A percentile compares a stretch with the other conserved stretches of the same genome.
These are phyloP conservation scores for Hymenoscyphus occultus DNA, from an alignment of 2,329 filamentous ascomycete genomes.

Conservation along the genomic window DNA sequence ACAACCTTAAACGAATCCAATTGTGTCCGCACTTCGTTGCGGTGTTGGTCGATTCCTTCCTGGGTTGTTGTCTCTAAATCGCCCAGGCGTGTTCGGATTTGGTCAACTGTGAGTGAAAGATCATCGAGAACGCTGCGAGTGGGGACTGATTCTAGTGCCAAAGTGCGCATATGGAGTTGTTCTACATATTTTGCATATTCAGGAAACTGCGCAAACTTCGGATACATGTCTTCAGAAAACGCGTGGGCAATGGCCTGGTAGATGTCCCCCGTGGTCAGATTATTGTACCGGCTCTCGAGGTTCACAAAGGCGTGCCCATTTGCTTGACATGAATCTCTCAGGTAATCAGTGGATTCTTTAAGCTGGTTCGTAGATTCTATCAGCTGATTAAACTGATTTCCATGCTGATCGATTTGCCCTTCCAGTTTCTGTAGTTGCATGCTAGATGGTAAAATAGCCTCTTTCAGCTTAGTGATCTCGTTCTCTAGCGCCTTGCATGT, in stretches of 20 bases:
- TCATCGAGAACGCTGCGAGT: background rate
- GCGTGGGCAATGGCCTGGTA: slow-evolving; percentile 22
- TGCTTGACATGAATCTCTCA: slow-evolving; percentile 6
- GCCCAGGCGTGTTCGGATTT: background rate
- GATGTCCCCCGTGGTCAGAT: slow-evolving; percentile 37
- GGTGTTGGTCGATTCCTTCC: background rate
- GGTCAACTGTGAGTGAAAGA: background rate
- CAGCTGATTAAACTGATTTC: background rate
- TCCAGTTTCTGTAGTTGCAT: background rate
- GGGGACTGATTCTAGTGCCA: background rate
- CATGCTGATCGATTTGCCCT: background rate
- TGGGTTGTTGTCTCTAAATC: background rate
- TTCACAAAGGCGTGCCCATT: slow-evolving; percentile 13
- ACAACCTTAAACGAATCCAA: background rate
- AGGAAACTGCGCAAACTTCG: slow-evolving; percentile 2
- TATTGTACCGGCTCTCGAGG: slow-evolving; percentile 25
- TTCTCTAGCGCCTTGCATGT: background rate
- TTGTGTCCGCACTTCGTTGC: background rate
- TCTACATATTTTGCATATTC: background rate
- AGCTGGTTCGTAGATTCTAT: background rate
- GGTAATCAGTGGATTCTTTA: background rate
- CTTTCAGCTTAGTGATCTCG: background rate
- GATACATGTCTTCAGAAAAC: slow-evolving; percentile 5
- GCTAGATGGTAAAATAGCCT: background rate
- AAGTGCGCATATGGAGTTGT: background rate